Percentiles rank a stretch among this genome's conserved stretches.
Evolutionary conservation across 2,329 filamentous ascomycete species (phyloP).

Genomic region (Aphanocladium album): DNA sequence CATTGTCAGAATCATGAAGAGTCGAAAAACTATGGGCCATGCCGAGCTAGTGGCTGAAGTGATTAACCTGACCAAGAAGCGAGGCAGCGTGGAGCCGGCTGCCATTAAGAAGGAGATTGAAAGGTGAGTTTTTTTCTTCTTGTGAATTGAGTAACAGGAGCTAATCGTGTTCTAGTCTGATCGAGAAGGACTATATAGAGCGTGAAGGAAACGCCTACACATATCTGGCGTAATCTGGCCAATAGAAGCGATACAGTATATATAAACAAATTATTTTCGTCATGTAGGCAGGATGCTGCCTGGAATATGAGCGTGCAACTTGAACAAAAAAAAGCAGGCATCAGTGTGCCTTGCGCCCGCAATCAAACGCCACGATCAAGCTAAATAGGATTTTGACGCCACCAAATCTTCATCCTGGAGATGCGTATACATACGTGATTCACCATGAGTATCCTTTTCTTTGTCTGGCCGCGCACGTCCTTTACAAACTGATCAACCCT

Average conservation of each 20-base stretch:
- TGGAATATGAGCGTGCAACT: neutral
- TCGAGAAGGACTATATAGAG: slow-evolving; percentile 92
- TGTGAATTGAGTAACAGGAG: slow-evolving; percentile 10
- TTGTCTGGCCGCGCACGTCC: too few relatives aligned
- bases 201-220: slow-evolving; percentile 66
- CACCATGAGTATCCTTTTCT: too few relatives aligned
- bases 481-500: too few relatives aligned
- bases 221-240: slow-evolving; percentile 58
- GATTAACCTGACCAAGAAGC: slow-evolving; percentile 80
- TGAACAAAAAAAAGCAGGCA: too few relatives aligned
- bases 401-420: too few relatives aligned
- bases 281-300: neutral
- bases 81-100: slow-evolving; percentile 76
- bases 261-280: neutral
- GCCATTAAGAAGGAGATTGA: slow-evolving; percentile 98
- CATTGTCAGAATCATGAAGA: slow-evolving; percentile 97
- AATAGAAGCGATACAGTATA: neutral
- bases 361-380: too few relatives aligned
- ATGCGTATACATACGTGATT: too few relatives aligned
- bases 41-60: slow-evolving; percentile 86
- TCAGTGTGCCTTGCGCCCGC: too few relatives aligned
- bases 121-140: slow-evolving; percentile 50
- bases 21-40: slow-evolving; percentile 79
- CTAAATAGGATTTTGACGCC: too few relatives aligned
- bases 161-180: slow-evolving; percentile 52